These are phyloP conservation scores for Ceratobasidium sp. DNA, from an alignment of 1,284 basidiomycete genomes.

Conservation along the genomic window DNA sequence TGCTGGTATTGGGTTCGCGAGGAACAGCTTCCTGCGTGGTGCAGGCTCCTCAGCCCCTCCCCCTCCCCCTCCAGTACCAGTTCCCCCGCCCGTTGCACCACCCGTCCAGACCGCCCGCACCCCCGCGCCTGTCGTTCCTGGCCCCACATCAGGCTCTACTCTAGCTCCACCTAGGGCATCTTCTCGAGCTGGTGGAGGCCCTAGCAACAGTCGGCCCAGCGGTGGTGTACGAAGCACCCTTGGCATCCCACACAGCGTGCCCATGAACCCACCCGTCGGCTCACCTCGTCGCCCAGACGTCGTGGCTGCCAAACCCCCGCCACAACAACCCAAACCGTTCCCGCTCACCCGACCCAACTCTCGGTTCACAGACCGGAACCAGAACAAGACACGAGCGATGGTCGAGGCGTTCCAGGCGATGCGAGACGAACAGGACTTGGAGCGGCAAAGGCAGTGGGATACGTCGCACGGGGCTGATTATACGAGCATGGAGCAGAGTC, in stretches of 20 bases:
- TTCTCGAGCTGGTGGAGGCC: constrained; percentile 20
- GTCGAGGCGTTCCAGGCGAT: constrained; percentile 42
- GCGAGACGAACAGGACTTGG: constrained; percentile 30
- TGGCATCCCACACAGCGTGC: constrained; percentile 24
- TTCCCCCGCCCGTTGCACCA: background rate
- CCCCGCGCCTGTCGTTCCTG: background rate
- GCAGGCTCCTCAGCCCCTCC: background rate
- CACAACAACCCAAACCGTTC: constrained; percentile 37
- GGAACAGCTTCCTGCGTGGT: constrained; percentile 14
- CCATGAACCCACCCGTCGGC: constrained; percentile 27
- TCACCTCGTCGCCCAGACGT: constrained; percentile 24
- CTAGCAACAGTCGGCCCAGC: background rate
- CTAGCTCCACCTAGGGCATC: constrained; percentile 10
- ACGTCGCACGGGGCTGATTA: constrained; percentile 1
- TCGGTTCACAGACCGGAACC: constrained; percentile 37
- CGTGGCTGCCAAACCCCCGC: constrained; percentile 27
- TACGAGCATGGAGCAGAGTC: background rate
- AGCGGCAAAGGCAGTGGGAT: constrained; percentile 32
- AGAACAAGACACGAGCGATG: constrained; percentile 37
- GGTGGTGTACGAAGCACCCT: constrained; percentile 25
- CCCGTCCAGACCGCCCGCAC: background rate
- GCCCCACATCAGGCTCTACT: background rate
- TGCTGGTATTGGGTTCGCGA: constrained; percentile 16
- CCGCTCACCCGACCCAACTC: constrained; percentile 32
- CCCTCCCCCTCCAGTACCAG: constrained; percentile 4